These are phyloP conservation scores for Jaltomata sinuosa DNA, from an alignment of 257 asterid genomes.

Conservation along the genomic window DNA sequence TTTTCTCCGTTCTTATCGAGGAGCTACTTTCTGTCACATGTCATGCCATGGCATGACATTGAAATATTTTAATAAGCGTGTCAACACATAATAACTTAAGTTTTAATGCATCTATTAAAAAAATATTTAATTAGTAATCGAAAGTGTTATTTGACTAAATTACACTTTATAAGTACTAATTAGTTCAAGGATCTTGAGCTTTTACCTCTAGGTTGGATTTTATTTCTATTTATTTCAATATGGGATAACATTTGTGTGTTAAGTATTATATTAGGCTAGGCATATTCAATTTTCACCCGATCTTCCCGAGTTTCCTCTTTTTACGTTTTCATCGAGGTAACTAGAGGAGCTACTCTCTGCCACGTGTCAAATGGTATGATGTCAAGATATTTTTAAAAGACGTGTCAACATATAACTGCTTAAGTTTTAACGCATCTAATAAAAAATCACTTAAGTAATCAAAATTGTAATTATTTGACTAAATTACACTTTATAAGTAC, in stretches of 20 bases:
- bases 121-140: no score
- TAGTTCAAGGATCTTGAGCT: no score
- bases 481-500: neutral
- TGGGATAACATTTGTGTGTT: neutral
- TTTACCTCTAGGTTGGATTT: neutral
- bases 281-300: neutral
- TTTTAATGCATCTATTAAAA: no score
- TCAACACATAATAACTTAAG: no score
- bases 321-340: neutral
- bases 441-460: no score
- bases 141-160: neutral
- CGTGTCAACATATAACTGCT: neutral
- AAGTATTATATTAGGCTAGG: neutral
- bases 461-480: neutral
- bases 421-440: neutral
- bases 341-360: neutral
- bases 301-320: no score
- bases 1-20: neutral
- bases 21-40: neutral
- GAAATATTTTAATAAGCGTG: no score
- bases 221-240: neutral
- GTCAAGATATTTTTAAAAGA: neutral
- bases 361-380: neutral
- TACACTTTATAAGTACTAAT: no score
- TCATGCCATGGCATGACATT: neutral